Base-by-base conservation (phyloP, 352 stramenopile species). In the Pythium sp. region DNA sequence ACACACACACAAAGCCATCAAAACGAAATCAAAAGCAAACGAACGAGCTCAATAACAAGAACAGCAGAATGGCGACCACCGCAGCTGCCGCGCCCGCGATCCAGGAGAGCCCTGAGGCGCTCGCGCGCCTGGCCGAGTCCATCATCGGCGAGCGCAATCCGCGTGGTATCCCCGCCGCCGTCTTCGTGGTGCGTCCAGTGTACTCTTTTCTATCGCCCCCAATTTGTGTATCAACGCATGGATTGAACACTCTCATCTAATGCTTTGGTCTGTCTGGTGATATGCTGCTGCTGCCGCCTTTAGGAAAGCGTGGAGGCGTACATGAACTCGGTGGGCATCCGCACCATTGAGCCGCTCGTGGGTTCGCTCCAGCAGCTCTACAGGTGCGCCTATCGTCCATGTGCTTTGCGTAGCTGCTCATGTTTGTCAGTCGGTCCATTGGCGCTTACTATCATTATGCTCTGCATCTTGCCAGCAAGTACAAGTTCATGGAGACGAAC, bases 401-500 rank as follows among this genome's bases (percentile, higher is more conserved):
- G 15, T 6, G 5, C 41, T 6, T 49, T 49, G 41, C 6, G 18
- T 49, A 49, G 15, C 41, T 49, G 15, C 41, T 49, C 41, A 49
- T 36, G 9, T 9, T 9, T 6, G 32, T 36, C 5, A 36, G 2
- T 36, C 32, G 5, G 32, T 9, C 9, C 2, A n/a, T 47, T 12
- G 14, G 41, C n/a, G 5, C 41, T 47, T 15, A 38, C 6, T 63
- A 53, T 26, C n/a, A 38, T 30, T 7, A n/a, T 9, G 0, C 41
- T 28, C 2, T 38, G 15, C 60, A 47, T 22, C 28, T 49, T 59
- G 14, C 20, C 4, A 94, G 85, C 78, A 95, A 97, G 76, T 96
- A 96, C 72, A 96, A 96, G 70, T 92, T 92, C 63, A 95, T 96
- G 85, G 90, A 97, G 74, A 90, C 82, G 54, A 94, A 79, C 72